Evolutionary conservation across 805 yeast genomes (phyloP).

Genomic region (Kregervanrija pseudodelftensis): DNA sequence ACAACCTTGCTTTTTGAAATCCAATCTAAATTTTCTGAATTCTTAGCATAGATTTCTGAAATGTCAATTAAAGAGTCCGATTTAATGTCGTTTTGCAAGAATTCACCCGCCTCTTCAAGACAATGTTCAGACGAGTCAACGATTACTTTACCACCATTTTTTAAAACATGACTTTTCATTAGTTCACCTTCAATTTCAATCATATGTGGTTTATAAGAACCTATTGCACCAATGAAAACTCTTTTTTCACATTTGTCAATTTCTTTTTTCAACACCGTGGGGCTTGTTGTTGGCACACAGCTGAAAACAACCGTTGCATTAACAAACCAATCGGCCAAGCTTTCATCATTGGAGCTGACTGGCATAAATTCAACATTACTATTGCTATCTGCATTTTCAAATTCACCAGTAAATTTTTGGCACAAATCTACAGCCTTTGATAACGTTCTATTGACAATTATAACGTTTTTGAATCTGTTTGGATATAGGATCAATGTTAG

Average conservation of each 20-base stretch:
- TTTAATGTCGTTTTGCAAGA: conserved; percentile 38
- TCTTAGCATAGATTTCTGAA: conserved; percentile 28
- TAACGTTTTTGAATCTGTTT: conserved; percentile 30
- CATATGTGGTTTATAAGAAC: conserved; percentile 65
- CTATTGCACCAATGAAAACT: conserved; percentile 51
- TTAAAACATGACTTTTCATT: conserved; percentile 30
- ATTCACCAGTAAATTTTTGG: conserved; percentile 26
- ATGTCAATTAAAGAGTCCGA: conserved; percentile 39
- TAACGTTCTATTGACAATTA: conserved; percentile 38
- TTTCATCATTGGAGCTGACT: conserved; percentile 10
- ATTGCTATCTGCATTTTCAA: conserved; percentile 19
- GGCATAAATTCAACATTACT: conserved; percentile 12
- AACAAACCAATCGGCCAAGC: conserved; percentile 23
- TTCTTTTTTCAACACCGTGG: conserved; percentile 32
- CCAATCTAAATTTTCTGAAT: conserved; percentile 9
- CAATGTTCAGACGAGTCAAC: conserved; percentile 57
- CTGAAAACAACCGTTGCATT: conserved; percentile 46
- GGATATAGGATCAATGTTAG: conserved; percentile 36
- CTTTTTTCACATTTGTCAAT: conserved; percentile 20
- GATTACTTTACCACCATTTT: conserved; percentile 35
- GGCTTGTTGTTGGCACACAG: conserved; percentile 50
- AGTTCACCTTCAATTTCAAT: conserved; percentile 45
- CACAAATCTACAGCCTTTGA: conserved; percentile 31
- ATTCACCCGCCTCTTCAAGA: conserved; percentile 57
- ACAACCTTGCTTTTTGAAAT: conserved; percentile 28